A percentile compares a stretch with the other conserved stretches of the same genome.
These are phyloP conservation scores for Erodium trifolium DNA, from an alignment of 441 rosid genomes.

Conservation along the genomic window DNA sequence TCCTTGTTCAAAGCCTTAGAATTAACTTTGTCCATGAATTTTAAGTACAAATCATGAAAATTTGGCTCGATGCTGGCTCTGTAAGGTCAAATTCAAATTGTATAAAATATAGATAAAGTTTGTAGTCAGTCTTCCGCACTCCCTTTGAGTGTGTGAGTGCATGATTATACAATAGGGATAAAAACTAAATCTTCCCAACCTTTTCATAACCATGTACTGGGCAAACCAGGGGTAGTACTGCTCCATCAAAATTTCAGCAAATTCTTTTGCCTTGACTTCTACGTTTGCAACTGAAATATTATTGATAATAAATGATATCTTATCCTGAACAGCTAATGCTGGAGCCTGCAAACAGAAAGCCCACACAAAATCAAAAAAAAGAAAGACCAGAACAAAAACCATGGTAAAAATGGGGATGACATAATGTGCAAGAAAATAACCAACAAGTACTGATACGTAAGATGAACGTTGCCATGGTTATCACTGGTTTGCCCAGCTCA, in stretches of 20 bases:
- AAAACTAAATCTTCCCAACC: constrained; percentile 31
- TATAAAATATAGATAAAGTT: neutral
- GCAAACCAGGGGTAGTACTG: constrained; percentile 95
- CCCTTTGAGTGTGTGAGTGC: neutral
- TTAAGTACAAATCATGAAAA: constrained; percentile 94
- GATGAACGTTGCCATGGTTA: neutral
- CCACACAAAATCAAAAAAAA: constrained; percentile 1
- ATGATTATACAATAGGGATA: neutral
- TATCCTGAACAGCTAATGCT: constrained; percentile 77
- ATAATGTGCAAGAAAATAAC: neutral
- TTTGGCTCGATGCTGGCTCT: constrained; percentile 99
- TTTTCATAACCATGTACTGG: constrained; percentile 98
- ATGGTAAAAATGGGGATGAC: neutral
- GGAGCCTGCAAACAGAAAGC: constrained; percentile 56
- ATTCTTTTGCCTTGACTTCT: constrained; percentile 81
- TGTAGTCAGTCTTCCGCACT: neutral
- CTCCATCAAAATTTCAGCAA: constrained; percentile 74
- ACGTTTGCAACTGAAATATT: constrained; percentile 74
- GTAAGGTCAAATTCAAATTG: constrained; percentile 18
- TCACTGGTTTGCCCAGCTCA: constrained; percentile 7
- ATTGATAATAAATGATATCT: constrained; percentile 84
- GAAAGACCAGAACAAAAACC: constrained; percentile 1
- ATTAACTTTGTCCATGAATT: constrained; percentile 83
- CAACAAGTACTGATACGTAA: neutral
- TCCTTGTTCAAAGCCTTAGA: constrained; percentile 80